Evolutionary conservation across 208 protist species (phyloP), one percentile per base, ranked within the genome.

Genomic region (Crithidia thermophila): DNA sequence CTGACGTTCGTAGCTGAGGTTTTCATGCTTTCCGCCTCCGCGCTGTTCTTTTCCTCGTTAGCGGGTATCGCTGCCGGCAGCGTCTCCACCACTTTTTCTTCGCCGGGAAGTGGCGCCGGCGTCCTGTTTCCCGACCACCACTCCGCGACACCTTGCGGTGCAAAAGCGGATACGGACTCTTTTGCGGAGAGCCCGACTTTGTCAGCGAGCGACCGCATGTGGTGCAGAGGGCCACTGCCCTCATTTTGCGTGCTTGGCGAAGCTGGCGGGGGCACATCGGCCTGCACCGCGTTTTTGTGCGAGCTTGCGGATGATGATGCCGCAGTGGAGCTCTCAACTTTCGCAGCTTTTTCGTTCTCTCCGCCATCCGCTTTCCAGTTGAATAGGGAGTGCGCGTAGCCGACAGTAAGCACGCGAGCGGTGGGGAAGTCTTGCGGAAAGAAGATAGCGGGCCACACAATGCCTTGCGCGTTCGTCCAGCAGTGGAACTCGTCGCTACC

Each of bases 401-500:
- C 85, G 2, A 82, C 81, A 1, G 78, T 83, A 13, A 90, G 34
- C 28, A 87, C 72, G 31, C 85, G 67, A 8, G 75, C 80, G 2
- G 60, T 73, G n/a, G 82, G 85, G 51, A 88, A 91, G 43, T 91
- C 85, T 36, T 91, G 85, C 10, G 85, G 82, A 30, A 91, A 34
- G 58, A 86, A 91, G 0, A 67, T 64, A 7, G 82, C 85, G 9
- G 85, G 85, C 85, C 85, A 91, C 0, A 91, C 25, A 20, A 91
- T 39, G 3, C 77, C 80, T 36, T 82, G 72, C 9, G 49, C 50
- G 33, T 83, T 88, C 2, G 67, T 82, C 85, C 85, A 91, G 69
- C 82, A 87, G 11, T 74, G 77, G 50, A 91, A 86, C 58, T 87
- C 81, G 43, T 79, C 75, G 57, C 85, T 91, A 0, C 85, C 85